Evolutionary conservation across 1,139 yeast species (phyloP).

Genomic region (Pichia sp.): DNA sequence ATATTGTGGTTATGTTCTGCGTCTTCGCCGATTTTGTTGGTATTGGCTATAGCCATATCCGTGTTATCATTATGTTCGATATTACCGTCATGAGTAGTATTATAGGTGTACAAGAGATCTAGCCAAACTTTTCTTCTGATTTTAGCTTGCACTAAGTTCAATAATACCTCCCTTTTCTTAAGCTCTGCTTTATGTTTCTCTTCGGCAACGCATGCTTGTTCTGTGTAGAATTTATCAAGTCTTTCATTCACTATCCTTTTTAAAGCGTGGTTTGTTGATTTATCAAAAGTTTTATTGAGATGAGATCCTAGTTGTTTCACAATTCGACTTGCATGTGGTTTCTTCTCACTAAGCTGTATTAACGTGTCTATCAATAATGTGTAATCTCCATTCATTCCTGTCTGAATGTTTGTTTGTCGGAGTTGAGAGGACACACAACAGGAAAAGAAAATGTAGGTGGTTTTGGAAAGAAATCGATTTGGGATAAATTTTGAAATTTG

Average conservation of each 20-base stretch:
- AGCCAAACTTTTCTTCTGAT: slow-evolving; percentile 3
- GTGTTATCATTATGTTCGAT: no score
- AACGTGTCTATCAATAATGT: slow-evolving; percentile 4
- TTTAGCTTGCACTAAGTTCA: no score
- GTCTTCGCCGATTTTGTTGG: no score
- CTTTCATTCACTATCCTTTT: not conserved
- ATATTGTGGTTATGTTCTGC: no score
- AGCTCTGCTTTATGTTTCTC: no score
- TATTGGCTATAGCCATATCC: no score
- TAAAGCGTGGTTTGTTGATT: not conserved
- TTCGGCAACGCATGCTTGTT: no score
- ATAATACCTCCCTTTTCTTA: not conserved
- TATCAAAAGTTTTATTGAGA: slow-evolving; percentile 4
- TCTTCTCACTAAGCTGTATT: not conserved
- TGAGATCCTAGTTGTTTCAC: slow-evolving; percentile 5
- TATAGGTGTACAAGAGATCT: slow-evolving; percentile 2
- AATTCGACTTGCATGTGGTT: not conserved
- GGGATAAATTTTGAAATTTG: no score
- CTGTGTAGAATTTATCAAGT: no score
- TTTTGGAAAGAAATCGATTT: no score
- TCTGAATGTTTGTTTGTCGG: not conserved
- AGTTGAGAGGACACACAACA: not conserved
- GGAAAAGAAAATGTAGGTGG: no score
- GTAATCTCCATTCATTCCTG: not conserved
- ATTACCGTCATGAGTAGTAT: no score